phyloP scores from a whole-genome alignment of 139 green algal genomes.

The Chlorella vulgaris region DNA sequence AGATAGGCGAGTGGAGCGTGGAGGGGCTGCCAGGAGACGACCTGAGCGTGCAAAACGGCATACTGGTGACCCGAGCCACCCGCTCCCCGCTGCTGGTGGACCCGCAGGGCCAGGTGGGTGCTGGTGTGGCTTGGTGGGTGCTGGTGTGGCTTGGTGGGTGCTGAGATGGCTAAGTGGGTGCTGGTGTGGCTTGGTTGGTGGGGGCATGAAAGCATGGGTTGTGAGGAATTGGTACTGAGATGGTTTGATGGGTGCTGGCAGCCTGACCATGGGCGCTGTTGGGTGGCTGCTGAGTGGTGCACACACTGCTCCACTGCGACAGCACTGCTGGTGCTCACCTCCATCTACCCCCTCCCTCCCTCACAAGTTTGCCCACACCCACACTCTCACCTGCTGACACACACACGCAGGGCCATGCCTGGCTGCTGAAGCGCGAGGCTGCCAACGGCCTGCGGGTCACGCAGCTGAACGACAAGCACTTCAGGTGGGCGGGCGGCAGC shows the following conservation, averaged over 20 bases:
- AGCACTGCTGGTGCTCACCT: too few species aligned
- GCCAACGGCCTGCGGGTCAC: slow-evolving; percentile 66
- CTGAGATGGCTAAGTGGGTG: slow-evolving; percentile 68
- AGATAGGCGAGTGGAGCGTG: slow-evolving; percentile 90
- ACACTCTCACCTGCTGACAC: background rate
- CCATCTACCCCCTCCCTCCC: too few species aligned
- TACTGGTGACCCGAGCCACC: slow-evolving; percentile 88
- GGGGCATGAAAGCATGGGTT: too few species aligned
- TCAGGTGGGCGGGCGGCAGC: too few species aligned
- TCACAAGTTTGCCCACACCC: background rate
- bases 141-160: background rate
- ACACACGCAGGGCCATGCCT: slow-evolving; percentile 62
- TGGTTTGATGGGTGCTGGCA: slow-evolving; percentile 50
- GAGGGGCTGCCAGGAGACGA: slow-evolving; percentile 92
- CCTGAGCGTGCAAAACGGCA: slow-evolving; percentile 94
- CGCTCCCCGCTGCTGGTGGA: slow-evolving; percentile 92
- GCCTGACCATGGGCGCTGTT: too few species aligned
- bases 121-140: background rate
- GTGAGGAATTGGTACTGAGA: too few species aligned
- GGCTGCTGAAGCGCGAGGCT: slow-evolving; percentile 88
- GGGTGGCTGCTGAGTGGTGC: too few species aligned
- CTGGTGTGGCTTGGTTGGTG: background rate
- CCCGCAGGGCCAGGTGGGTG: slow-evolving; percentile 76
- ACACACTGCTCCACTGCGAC: too few species aligned
- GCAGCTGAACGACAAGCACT: slow-evolving; percentile 85